Evolutionary conservation across 495 filamentous ascomycete genomes (phyloP).

Genomic region (Aspergillus ellipticus): DNA sequence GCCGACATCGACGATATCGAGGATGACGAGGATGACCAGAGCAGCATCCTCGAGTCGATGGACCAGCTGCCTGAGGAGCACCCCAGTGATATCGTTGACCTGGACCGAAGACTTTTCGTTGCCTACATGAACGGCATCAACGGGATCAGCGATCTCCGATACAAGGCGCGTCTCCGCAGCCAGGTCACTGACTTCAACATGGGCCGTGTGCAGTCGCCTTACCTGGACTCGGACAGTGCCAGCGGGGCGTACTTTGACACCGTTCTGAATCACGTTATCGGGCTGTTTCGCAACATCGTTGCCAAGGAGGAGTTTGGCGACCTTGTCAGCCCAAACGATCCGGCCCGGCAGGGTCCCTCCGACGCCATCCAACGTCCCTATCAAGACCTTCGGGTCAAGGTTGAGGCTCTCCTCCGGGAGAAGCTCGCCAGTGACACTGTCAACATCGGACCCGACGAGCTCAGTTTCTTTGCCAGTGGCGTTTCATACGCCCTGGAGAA

Average conservation of each 20-base stretch:
- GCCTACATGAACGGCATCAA: conserved; percentile 48
- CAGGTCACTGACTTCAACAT: conserved; percentile 36
- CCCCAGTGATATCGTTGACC: conserved; percentile 36
- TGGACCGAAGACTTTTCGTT: conserved; percentile 39
- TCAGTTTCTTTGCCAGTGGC: conserved; percentile 44
- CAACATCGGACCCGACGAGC: conserved; percentile 35
- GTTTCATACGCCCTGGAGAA: conserved; percentile 37
- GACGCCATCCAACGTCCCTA: conserved; percentile 1
- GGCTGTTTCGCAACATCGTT: conserved; percentile 39
- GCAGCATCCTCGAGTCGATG: conserved; percentile 15
- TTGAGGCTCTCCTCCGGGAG: conserved; percentile 35
- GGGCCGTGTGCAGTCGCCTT: conserved; percentile 33
- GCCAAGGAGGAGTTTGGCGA: conserved; percentile 36
- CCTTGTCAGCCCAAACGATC: conserved; percentile 27
- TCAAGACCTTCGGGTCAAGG: conserved; percentile 26
- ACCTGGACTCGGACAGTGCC: conserved; percentile 32
- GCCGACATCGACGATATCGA: conserved; percentile 19
- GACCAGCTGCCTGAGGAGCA: conserved; percentile 35
- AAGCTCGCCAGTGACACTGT: conserved; percentile 31
- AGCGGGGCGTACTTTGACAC: conserved; percentile 36
- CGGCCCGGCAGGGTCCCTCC: conserved; percentile 18
- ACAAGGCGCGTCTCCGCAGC: conserved; percentile 31
- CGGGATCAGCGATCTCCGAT: conserved; percentile 32
- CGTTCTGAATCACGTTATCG: conserved; percentile 39
- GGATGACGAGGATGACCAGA: conserved; percentile 7